Evolutionary conservation across 257 asterid genomes (phyloP), one percentile per base, ranked within the genome.

Genomic region (Jasminum sambac): DNA sequence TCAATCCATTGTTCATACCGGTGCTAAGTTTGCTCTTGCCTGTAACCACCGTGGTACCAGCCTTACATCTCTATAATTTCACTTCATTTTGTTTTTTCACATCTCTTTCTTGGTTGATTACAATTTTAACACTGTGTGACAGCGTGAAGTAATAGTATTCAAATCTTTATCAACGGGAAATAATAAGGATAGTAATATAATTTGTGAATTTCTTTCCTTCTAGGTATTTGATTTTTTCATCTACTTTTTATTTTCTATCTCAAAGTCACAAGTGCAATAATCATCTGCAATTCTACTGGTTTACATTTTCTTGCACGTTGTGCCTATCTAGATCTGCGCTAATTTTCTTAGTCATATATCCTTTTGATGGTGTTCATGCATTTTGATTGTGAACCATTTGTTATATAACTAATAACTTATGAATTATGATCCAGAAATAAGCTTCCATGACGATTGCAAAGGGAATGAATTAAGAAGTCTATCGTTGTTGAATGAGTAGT

Each of bases 11-110:
- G 73, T 75, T 76, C 87, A 80, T 64, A 68, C 30, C 71, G 44
- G 59, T 39, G 66, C 71, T 38, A 83, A 78, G 65, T 62, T 78
- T 67, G 82, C 79, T 36, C 55, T 63, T 39, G 39, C 74, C 69
- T 68, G 77, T 50, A 55, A 60, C n/a, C 71, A 67, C 70, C 82
- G 77, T 60, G 95, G 96, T 86, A 84, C 65, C 72, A 8, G 6
- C 60, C 77, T 66, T 62, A 46, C 67, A 66, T 62, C 68, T 67
- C 30, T 9, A 39, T 76, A 26, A 7, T 40, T 42, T 26, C 8
- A 12, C 42, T 44, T 63, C 6, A 26, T 52, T 48, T 52, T 11
- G 65, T 44, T 57, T 46, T 67, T 11, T 21, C 17, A 52, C 25
- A 40, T 48, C 42, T 43, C 10, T 25, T 25, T 64, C 59, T 48